Conservation (phyloP, 148 eudicot species). For the Nepenthes mirabilis region DNA sequence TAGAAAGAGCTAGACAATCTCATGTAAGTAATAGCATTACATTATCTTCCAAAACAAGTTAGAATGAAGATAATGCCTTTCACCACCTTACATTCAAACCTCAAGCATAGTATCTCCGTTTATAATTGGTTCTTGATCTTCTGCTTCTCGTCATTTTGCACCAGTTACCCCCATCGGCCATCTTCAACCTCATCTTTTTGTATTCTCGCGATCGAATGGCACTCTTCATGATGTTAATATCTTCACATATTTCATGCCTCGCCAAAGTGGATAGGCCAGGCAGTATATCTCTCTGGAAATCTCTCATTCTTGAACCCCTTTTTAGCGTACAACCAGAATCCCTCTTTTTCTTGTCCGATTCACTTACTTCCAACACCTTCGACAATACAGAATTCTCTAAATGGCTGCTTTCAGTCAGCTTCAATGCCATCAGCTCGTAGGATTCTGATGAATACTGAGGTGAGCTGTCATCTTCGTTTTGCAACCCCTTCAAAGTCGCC, state of each 20-base stretch:
- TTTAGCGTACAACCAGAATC: slow-evolving; percentile 26
- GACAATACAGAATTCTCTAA: slow-evolving; percentile 50
- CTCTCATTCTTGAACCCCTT: slow-evolving; percentile 58
- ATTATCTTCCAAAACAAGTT: too few relatives aligned
- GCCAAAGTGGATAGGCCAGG: slow-evolving; percentile 43
- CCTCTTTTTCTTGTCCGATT: slow-evolving; percentile 21
- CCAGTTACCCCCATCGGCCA: slow-evolving; percentile 17
- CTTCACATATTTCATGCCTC: slow-evolving; percentile 52
- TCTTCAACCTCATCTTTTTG: slow-evolving; percentile 37
- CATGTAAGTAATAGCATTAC: too few relatives aligned
- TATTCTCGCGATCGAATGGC: slow-evolving; percentile 48
- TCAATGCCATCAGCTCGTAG: slow-evolving; percentile 41
- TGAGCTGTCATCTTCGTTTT: slow-evolving; percentile 9
- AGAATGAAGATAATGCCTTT: too few relatives aligned
- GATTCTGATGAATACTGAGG: slow-evolving; percentile 46
- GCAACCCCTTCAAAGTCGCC: slow-evolving; percentile 7
- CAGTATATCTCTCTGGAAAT: slow-evolving; percentile 62
- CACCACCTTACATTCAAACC: too few relatives aligned
- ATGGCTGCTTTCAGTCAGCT: slow-evolving; percentile 19
- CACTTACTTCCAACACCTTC: slow-evolving; percentile 20
- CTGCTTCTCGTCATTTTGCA: slow-evolving; percentile 31
- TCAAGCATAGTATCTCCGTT: slow-evolving; percentile 17
- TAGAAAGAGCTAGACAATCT: too few relatives aligned
- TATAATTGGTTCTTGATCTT: slow-evolving; percentile 29
- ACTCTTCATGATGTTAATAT: slow-evolving; percentile 43